Percentiles rank a stretch among this genome's conserved stretches.
These are phyloP conservation scores for Aspergillus sojae DNA, from an alignment of 2,329 filamentous ascomycete species.

Conservation along the genomic window DNA sequence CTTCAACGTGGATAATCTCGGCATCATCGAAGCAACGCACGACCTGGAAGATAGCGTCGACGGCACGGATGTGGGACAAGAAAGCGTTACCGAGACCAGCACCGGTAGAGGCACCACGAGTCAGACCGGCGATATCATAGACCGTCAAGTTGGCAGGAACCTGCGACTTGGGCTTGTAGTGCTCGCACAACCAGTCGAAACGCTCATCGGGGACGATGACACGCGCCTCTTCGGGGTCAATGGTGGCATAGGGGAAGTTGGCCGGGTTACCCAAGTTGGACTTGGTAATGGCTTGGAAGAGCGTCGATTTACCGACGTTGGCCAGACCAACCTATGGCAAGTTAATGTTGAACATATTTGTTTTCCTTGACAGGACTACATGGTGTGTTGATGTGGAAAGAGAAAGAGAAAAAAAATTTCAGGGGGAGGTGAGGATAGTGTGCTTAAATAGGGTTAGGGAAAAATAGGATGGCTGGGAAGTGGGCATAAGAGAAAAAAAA, in stretches of 20 bases:
- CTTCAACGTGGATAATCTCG: constrained; percentile 99
- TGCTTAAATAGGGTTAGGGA: constrained; percentile 20
- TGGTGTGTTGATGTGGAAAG: constrained; percentile 11
- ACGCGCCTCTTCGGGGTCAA: constrained; percentile 96
- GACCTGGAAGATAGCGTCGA: constrained; percentile 97
- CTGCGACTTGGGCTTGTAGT: constrained; percentile 95
- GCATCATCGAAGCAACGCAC: constrained; percentile 98
- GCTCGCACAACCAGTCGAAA: constrained; percentile 92
- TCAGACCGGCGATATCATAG: constrained; percentile 97
- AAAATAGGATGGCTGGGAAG: constrained; percentile 29
- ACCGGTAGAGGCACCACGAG: constrained; percentile 92
- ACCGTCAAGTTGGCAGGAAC: constrained; percentile 98
- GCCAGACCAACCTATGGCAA: constrained; percentile 82
- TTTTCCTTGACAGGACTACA: constrained; percentile 9
- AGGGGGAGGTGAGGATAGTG: constrained; percentile 15
- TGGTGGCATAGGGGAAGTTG: constrained; percentile 99
- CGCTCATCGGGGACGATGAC: constrained; percentile 96
- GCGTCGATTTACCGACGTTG: constrained; percentile 98
- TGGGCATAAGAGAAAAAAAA: constrained; percentile 22
- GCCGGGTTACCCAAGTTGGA: constrained; percentile 95
- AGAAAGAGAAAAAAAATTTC: constrained; percentile 6
- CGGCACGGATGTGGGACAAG: constrained; percentile 96
- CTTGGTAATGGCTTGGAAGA: constrained; percentile 99
- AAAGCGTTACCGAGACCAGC: constrained; percentile 97
- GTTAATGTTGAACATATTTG: constrained; percentile 15